These are phyloP conservation scores for Casaregolazyma lundiana DNA, from an alignment of 1,139 yeast species.

Conservation along the genomic window DNA sequence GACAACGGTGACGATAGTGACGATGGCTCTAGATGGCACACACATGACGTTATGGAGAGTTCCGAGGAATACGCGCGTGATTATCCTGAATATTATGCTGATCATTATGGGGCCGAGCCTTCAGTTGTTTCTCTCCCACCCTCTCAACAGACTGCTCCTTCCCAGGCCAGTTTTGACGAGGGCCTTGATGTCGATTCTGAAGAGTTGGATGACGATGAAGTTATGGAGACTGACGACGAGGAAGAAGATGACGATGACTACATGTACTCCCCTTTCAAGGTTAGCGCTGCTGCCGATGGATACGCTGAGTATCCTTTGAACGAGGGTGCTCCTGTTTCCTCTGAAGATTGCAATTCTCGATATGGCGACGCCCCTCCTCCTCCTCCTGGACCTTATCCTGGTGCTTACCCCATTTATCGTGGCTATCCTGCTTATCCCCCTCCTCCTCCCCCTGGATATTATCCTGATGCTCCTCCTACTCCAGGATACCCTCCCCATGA, in stretches of 20 bases:
- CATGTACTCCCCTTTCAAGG: neutral
- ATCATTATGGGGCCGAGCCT: neutral
- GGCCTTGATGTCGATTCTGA: neutral
- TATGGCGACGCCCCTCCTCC: neutral
- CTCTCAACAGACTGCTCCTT: too few relatives aligned
- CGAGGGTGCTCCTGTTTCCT: neutral
- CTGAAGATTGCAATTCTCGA: neutral
- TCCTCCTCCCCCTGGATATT: slow-evolving; percentile 5
- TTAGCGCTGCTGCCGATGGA: slow-evolving; percentile 1
- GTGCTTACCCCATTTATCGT: neutral
- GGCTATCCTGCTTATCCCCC: neutral
- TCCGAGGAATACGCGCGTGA: slow-evolving; percentile 11
- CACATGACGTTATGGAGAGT: slow-evolving; percentile 1
- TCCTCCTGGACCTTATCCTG: neutral
- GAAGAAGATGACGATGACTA: neutral
- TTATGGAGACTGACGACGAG: neutral
- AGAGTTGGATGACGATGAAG: neutral
- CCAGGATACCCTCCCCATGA: slow-evolving; percentile 6
- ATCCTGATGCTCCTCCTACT: slow-evolving; percentile 3
- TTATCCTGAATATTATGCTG: slow-evolving; percentile 8
- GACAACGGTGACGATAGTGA: slow-evolving; percentile 32
- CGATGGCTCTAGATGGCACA: slow-evolving; percentile 29
- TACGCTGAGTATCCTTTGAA: neutral
- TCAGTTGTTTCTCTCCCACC: neutral
- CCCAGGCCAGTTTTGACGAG: too few relatives aligned